Evolutionary conservation across 2,329 filamentous ascomycete genomes (phyloP).

Genomic region (Cadophora malorum): DNA sequence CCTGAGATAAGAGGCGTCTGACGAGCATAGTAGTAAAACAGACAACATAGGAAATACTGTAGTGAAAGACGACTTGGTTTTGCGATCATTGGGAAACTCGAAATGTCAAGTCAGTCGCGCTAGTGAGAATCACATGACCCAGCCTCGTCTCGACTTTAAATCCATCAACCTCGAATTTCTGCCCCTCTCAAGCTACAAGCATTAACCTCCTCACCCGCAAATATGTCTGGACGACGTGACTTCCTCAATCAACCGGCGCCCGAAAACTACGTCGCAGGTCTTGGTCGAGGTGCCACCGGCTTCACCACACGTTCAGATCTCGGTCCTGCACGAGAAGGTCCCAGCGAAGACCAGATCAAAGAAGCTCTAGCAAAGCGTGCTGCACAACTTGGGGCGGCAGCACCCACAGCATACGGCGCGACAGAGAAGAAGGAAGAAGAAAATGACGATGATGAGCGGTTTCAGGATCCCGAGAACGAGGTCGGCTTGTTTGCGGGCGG

Average conservation of each 20-base stretch:
- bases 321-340: constrained; percentile 91
- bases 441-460: constrained; percentile 75
- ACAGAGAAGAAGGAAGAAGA: constrained; percentile 62
- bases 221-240: constrained; percentile 66
- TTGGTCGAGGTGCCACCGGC: constrained; percentile 95
- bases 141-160: background rate
- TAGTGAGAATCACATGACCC: background rate
- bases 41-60: no score
- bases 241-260: constrained; percentile 87
- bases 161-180: background rate
- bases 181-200: background rate
- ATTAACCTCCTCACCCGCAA: constrained; percentile 8
- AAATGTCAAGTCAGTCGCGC: no score
- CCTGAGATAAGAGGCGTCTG: no score
- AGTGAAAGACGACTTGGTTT: no score
- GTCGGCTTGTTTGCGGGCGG: constrained; percentile 94
- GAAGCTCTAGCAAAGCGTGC: constrained; percentile 95
- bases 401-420: constrained; percentile 75
- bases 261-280: constrained; percentile 91
- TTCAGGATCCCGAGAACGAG: constrained; percentile 97
- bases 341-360: constrained; percentile 97
- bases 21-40: no score
- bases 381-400: constrained; percentile 76
- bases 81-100: no score
- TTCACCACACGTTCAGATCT: constrained; percentile 98